phyloP scores from a whole-genome alignment of 208 protist genomes.

The Acanthamoeba quina region DNA sequence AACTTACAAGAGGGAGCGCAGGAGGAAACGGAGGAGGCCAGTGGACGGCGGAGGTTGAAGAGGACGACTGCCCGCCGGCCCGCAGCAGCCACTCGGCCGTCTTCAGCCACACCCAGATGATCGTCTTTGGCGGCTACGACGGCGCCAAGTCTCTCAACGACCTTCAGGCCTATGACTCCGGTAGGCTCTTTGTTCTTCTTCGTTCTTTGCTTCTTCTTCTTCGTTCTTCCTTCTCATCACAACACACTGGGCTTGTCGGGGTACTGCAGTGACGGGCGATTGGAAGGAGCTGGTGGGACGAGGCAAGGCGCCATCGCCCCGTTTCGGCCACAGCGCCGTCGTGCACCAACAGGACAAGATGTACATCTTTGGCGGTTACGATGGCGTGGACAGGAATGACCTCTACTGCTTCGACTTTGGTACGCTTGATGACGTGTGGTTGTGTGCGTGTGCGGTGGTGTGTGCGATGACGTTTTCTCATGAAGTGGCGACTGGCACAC shows the following conservation, averaged over 20 bases:
- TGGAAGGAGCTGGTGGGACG: slow-evolving; percentile 7
- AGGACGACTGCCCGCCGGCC: slow-evolving; percentile 1
- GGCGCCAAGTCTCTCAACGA: slow-evolving; percentile 54
- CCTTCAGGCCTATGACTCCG: slow-evolving; percentile 37
- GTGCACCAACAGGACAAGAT: slow-evolving; percentile 28
- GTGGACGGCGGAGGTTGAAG: background rate
- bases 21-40: background rate
- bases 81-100: slow-evolving; percentile 71
- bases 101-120: slow-evolving; percentile 50
- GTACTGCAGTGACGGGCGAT: background rate
- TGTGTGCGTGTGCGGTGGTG: too few species aligned
- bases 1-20: background rate
- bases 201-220: slow-evolving; percentile 24
- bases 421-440: background rate
- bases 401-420: slow-evolving; percentile 51
- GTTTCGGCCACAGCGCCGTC: slow-evolving; percentile 33
- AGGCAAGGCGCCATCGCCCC: background rate
- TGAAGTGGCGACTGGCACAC: background rate
- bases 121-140: slow-evolving; percentile 81
- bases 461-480: too few species aligned
- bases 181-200: background rate
- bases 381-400: slow-evolving; percentile 8
- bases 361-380: slow-evolving; percentile 56
- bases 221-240: background rate
- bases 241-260: background rate